Conservation (phyloP, 2,329 filamentous ascomycete genomes). For the Botrytis galanthina region DNA sequence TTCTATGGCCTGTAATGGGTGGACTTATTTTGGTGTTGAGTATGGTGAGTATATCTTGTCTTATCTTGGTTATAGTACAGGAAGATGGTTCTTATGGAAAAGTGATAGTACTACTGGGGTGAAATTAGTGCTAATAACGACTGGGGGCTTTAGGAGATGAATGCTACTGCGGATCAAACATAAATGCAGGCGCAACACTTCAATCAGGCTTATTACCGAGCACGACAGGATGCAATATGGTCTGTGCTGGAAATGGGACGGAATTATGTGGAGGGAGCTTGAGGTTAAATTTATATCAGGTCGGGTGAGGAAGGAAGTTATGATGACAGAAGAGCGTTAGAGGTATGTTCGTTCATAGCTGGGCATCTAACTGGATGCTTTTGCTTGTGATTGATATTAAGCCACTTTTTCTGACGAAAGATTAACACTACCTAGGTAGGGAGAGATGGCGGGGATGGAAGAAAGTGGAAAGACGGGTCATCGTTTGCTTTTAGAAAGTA, state of each 20-base stretch:
- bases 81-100: neutral
- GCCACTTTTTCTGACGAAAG: neutral
- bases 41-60: constrained; percentile 31
- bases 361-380: rapidly evolving
- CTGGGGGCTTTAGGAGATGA: neutral
- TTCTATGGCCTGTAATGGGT: constrained; percentile 33
- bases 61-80: too few relatives aligned
- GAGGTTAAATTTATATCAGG: constrained; percentile 12
- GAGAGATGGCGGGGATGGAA: neutral
- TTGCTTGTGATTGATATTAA: neutral
- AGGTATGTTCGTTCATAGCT: rapidly evolving
- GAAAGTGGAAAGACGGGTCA: too few relatives aligned
- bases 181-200: neutral
- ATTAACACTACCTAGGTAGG: too few relatives aligned
- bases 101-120: neutral
- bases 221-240: neutral
- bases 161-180: neutral
- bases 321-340: neutral
- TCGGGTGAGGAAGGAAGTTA: neutral
- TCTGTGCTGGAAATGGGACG: neutral
- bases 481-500: neutral
- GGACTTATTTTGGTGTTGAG: constrained; percentile 42
- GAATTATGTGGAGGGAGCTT: constrained; percentile 3
- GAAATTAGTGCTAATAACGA: neutral
- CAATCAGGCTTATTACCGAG: neutral